These are phyloP conservation scores for Datura wrightii DNA, from an alignment of 257 asterid species.

Conservation along the genomic window DNA sequence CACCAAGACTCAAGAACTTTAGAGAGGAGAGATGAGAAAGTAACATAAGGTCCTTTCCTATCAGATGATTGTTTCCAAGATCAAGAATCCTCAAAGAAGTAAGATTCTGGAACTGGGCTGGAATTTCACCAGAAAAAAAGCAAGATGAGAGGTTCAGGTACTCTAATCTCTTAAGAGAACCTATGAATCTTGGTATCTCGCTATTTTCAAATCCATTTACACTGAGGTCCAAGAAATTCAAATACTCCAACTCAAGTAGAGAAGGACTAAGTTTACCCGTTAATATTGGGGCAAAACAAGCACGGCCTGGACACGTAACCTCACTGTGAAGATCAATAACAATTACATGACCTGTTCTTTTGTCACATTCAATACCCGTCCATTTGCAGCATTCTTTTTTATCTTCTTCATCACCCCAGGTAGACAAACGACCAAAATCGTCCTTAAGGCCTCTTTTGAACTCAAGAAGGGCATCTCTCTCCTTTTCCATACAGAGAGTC, in stretches of 20 bases:
- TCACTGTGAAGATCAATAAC: conserved; percentile 25
- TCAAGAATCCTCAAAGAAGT: conserved; percentile 6
- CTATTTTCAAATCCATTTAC: conserved; percentile 9
- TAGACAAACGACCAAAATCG: not conserved
- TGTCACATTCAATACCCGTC: conserved; percentile 32
- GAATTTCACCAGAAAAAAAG: conserved; percentile 32
- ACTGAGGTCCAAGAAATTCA: conserved; percentile 35
- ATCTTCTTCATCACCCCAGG: conserved; percentile 6
- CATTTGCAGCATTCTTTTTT: conserved; percentile 34
- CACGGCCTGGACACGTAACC: not conserved
- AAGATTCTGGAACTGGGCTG: conserved; percentile 32
- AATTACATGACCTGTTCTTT: conserved; percentile 28
- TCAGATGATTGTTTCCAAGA: not conserved
- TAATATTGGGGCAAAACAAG: not conserved
- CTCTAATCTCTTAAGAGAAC: conserved; percentile 22
- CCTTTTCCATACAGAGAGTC: not conserved
- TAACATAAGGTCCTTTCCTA: not conserved
- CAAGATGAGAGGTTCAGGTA: conserved; percentile 9
- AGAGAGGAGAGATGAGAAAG: conserved; percentile 5
- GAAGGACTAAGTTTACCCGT: conserved; percentile 41
- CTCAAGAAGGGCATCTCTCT: not conserved
- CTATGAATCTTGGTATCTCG: conserved; percentile 27
- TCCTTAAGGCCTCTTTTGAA: not conserved
- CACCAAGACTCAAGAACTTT: not conserved
- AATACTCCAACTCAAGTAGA: conserved; percentile 36